phyloP scores from a whole-genome alignment of 306 rosid genomes.

The Dryas alaskensis region DNA sequence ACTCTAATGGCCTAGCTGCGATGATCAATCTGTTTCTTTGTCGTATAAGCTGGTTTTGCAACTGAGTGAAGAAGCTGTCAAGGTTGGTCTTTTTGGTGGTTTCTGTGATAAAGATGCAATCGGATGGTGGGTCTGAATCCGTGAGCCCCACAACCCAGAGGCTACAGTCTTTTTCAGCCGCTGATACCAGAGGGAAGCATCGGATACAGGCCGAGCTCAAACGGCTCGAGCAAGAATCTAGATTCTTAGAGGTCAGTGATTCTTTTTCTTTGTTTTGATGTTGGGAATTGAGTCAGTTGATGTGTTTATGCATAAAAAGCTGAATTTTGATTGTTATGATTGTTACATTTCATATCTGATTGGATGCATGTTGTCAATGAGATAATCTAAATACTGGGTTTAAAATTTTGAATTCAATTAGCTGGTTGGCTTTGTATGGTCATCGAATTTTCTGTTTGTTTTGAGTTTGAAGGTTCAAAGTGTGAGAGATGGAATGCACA shows the following conservation, averaged over 20 bases:
- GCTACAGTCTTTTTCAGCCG: conserved; percentile 61
- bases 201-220: conserved; percentile 87
- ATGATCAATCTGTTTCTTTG: conserved; percentile 27
- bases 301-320: neutral
- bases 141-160: conserved; percentile 53
- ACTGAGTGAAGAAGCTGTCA: conserved; percentile 5
- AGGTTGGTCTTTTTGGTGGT: conserved; percentile 26
- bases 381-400: neutral
- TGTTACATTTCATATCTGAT: neutral
- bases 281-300: neutral
- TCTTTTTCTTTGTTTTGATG: conserved; percentile 5
- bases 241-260: conserved; percentile 73
- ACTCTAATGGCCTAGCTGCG: conserved; percentile 33
- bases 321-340: conserved; percentile 2
- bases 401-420: neutral
- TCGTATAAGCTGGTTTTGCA: conserved; percentile 21
- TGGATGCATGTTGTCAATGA: conserved; percentile 4
- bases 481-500: neutral
- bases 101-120: conserved; percentile 49
- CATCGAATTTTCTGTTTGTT: conserved; percentile 5
- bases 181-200: conserved; percentile 91
- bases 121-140: conserved; percentile 68
- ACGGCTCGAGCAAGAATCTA: conserved; percentile 87
- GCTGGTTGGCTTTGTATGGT: conserved; percentile 1
- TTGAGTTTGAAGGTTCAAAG: neutral